Conservation (phyloP, 1,284 basidiomycete species). For the Ceratorhiza oryzae-sativae region DNA sequence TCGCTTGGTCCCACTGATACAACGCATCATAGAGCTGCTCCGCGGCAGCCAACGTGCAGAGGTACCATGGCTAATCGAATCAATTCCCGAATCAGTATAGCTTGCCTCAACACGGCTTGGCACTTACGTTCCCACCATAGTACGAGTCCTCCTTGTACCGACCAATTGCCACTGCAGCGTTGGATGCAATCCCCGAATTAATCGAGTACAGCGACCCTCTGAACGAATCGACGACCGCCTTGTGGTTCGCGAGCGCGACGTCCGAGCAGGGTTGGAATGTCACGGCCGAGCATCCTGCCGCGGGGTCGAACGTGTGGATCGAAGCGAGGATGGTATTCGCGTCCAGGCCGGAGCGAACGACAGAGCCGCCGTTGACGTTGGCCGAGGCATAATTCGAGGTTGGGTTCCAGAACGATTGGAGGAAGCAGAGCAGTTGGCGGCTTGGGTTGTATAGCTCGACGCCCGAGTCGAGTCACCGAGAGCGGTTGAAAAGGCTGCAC, state of each 20-base stretch:
- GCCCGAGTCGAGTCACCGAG: slow-evolving; percentile 54
- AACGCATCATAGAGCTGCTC: slow-evolving; percentile 45
- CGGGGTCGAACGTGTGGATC: slow-evolving; percentile 57
- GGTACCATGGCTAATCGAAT: slow-evolving; percentile 41
- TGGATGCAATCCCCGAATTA: slow-evolving; percentile 56
- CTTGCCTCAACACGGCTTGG: neutral
- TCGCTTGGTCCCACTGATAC: slow-evolving; percentile 51
- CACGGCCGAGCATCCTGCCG: slow-evolving; percentile 61
- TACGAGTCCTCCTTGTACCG: slow-evolving; percentile 65
- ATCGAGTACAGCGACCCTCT: slow-evolving; percentile 57
- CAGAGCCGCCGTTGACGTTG: slow-evolving; percentile 61
- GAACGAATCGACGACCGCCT: slow-evolving; percentile 57
- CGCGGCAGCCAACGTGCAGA: slow-evolving; percentile 44
- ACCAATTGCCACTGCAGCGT: slow-evolving; percentile 59
- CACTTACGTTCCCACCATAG: slow-evolving; percentile 55
- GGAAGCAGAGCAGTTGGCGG: slow-evolving; percentile 63
- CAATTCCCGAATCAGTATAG: neutral
- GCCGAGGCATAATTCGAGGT: slow-evolving; percentile 16
- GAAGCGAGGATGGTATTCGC: slow-evolving; percentile 66
- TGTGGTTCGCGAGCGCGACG: slow-evolving; percentile 58
- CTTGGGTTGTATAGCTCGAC: slow-evolving; percentile 57
- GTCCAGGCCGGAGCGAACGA: slow-evolving; percentile 62
- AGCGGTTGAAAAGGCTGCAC: slow-evolving; percentile 57
- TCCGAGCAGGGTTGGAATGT: slow-evolving; percentile 71
- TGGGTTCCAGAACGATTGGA: slow-evolving; percentile 51